Base-by-base conservation (phyloP, 1,139 yeast genomes). In the Eremothecium coryli region DNA sequence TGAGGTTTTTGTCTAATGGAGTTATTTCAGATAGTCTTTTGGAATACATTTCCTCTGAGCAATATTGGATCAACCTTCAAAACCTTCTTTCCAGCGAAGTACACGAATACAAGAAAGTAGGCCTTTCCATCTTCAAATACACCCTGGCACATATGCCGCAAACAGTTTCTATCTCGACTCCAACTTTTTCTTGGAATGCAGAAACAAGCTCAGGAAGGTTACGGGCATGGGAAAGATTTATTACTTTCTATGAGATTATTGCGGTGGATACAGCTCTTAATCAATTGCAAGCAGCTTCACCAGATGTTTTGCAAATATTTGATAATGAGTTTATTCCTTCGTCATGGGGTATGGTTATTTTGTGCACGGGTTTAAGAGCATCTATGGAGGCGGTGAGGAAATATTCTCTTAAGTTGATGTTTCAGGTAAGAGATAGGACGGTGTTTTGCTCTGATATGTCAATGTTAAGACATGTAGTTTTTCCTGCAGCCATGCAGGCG, bases 211-310 rank as follows among this genome's bases (percentile, higher is more conserved):
- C 51, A 0, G 46, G 48, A 3, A 64, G 68, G 33, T 48, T 71
- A 23, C 63, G 62, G 11, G 73, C 75, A 30, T 86, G 95, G 95
- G 68, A 72, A 31, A 66, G 84, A 40, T 86, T 66, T 48, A 66
- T 75, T 22, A 82, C 95, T 0, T 60, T 86, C 10, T 80, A 75
- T 45, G 95, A 86, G 50, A 80, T 86, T 32, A 61, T 84, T 26
- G 93, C 86, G 2, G 70, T 86, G 31, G 96, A 86, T 53, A 78
- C 95, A 0, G 82, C 95, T 0, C 62, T 82, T 48, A 88, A 86
- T 49, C 96, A 86, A 56, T 76, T 90, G 0, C 78, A 78, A 45
- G 95, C 86, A 9, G 93, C 93, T 0, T 59, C 72, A 2, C 60
- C 61, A 5, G 95, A 84, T 49, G 70, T 86, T 26, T 56, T 76